Base-by-base conservation (phyloP, 441 rosid genomes). In the Isatis lusitanica region DNA sequence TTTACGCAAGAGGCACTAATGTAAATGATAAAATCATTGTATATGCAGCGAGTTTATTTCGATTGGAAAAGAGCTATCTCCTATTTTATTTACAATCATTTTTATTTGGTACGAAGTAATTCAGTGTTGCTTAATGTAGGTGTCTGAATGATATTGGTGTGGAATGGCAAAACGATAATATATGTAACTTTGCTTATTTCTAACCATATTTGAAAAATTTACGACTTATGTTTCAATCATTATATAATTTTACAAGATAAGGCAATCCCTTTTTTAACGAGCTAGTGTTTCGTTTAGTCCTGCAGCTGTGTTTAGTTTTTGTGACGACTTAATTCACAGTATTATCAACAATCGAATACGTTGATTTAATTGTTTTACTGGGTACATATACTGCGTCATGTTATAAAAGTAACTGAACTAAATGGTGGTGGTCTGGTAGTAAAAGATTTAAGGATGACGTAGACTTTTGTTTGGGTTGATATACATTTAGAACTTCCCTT, bases 1-100 rank as follows among this genome's bases (percentile, higher is more conserved):
- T 75, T 53, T 36, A 9, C 24, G 78, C 70, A 63, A 75, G 59
- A 69, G 79, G 42, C 74, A 55, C 70, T 44, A 39, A n/a, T 58
- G 17, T 3, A n/a, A n/a, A 59, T 35, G 38, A 38, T 51, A 51
- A 48, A 18, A 1, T 48, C 31, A 66, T 0, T 59, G 0, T 30
- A 39, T 47, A 59, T 44, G 57, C 48, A 57, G 57, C 60, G 26
- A 30, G 63, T 2, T 10, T 52, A 9, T 7, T n/a, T 46, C 38
- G 18, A n/a, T 7, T 46, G 36, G 5, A 13, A 18, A 40, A 58
- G 11, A 47, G 8, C 3, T 3, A 43, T 43, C 4, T 68, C 21
- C 31, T 31, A n/a, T 9, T 15, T 30, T 39, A 5, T 0, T 7
- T 53, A 28, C 11, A 16, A 42, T 16, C 12, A 31, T 33, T 12